Base-by-base conservation (phyloP, 2,329 filamentous ascomycete genomes). In the Pseudogymnoascus sp. region DNA sequence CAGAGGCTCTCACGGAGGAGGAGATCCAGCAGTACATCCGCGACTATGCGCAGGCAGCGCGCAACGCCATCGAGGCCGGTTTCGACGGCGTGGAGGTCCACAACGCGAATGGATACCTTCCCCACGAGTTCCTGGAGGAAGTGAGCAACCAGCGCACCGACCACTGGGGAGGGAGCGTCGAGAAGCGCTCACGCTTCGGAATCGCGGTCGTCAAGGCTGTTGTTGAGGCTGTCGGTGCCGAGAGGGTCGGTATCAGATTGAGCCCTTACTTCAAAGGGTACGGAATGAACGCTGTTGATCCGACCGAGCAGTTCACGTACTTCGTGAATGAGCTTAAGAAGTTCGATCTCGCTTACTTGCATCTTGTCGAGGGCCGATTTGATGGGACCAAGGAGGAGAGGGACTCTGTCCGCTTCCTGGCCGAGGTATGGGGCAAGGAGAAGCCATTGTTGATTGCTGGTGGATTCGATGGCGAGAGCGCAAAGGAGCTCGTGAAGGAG, bases 241-340 rank as follows among this genome's bases (percentile, higher is more conserved):
- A 85, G 1, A 76, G 77, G 11, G 77, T 80, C 2, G 84, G 79
- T 0, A 80, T 89, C 36, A 81, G 86, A 1, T 74, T 90, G 3
- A 83, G 78, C 2, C 87, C 87, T 0, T 89, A 81, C 76, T 88
- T 84, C 74, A 83, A 88, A 65, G 80, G 80, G 37, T 85, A 88
- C 84, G 38, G 38, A 31, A 25, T 60, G 59, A 73, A 75, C 10
- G 78, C 79, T 67, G 77, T 76, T 21, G 74, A 77, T 62, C 78
- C 78, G 2, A 76, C 76, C 63, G 69, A 71, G 31, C 74, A 79
- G 69, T 82, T 80, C 77, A 72, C 75, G 4, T 73, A 78, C 36
- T 70, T 82, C 4, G 80, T 78, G 66, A 69, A 73, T 37, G 71
- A 75, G 66, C 77, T 80, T 4, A 67, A 70, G n/a, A 61, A 70